phyloP scores from a whole-genome alignment of 2,329 filamentous ascomycete genomes.

The Talaromyces verruculosus region DNA sequence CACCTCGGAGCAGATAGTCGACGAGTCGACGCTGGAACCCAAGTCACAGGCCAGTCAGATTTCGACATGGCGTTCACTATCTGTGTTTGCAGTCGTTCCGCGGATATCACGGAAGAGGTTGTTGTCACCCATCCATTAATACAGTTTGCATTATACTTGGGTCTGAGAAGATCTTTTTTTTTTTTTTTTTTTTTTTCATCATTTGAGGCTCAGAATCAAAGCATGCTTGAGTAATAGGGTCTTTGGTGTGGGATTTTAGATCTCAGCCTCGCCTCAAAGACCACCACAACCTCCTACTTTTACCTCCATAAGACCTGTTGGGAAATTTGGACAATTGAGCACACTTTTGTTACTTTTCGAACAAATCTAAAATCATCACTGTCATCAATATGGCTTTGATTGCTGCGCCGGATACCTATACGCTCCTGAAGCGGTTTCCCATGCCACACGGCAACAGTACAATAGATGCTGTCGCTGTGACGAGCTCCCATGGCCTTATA shows the following conservation, averaged over 20 bases:
- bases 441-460: conserved; percentile 11
- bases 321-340: not conserved
- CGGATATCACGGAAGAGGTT: not conserved
- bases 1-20: not conserved
- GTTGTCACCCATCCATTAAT: not conserved
- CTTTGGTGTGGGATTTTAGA: not conserved
- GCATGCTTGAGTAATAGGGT: not conserved
- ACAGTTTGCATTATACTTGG: not conserved
- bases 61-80: not conserved
- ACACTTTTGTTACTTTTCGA: not conserved
- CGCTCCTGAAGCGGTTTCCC: not conserved
- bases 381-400: not conserved
- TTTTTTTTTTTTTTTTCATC: not conserved
- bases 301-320: not conserved
- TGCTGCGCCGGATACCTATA: conserved; percentile 5
- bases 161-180: not conserved
- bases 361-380: not conserved
- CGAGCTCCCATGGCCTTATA: conserved; percentile 10
- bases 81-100: not conserved
- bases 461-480: conserved; percentile 1
- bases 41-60: not conserved
- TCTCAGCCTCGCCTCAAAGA: not conserved
- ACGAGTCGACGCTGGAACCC: not conserved
- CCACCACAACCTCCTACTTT: not conserved
- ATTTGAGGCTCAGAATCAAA: not conserved